Conservation (phyloP, 1,284 basidiomycete species). For the Ustilago hordei region DNA sequence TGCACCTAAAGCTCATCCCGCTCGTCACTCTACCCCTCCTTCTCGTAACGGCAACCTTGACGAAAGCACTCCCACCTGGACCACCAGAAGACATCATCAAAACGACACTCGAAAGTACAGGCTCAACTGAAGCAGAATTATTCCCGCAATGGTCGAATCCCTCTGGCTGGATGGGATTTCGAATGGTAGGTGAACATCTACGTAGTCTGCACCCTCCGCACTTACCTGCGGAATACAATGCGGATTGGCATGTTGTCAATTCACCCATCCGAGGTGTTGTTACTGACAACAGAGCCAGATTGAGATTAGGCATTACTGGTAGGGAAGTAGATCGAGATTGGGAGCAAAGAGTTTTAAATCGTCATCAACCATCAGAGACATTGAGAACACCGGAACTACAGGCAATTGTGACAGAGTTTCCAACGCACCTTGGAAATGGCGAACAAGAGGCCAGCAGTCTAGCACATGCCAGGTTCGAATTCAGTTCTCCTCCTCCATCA, state of each 20-base stretch:
- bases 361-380: not conserved
- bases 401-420: no score
- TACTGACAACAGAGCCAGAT: not conserved
- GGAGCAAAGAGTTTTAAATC: not conserved
- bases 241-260: slow-evolving; percentile 9
- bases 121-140: not conserved
- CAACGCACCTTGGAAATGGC: no score
- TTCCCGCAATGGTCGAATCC: not conserved
- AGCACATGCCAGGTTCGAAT: not conserved
- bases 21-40: no score
- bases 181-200: not conserved
- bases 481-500: no score
- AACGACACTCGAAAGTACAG: not conserved
- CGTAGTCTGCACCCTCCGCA: not conserved
- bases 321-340: not conserved
- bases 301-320: slow-evolving; percentile 11
- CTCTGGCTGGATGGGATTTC: slow-evolving; percentile 13
- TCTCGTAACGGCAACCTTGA: not conserved
- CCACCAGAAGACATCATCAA: not conserved
- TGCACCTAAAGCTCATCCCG: no score
- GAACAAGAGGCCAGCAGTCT: no score
- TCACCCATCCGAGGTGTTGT: slow-evolving; percentile 23
- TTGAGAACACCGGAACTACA: not conserved
- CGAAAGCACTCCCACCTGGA: not conserved
- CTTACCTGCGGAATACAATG: not conserved